phyloP scores from a whole-genome alignment of 352 stramenopile species.

The Peronospora farinosa region DNA sequence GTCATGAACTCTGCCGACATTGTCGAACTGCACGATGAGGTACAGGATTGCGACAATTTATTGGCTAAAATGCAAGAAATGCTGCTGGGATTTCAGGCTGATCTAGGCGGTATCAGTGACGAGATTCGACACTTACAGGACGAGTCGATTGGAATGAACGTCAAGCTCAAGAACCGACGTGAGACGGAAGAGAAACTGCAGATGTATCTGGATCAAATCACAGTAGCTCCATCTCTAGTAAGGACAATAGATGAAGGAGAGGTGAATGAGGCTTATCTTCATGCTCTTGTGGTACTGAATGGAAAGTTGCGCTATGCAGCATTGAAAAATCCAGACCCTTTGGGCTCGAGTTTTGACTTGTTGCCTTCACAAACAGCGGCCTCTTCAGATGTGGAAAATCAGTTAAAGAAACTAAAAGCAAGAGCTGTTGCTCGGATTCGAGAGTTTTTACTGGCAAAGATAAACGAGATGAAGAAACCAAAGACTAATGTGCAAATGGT shows the following conservation, averaged over 20 bases:
- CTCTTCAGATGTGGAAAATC: constrained; percentile 89
- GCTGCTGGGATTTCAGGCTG: constrained; percentile 96
- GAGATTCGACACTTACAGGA: constrained; percentile 97
- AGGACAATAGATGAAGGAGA: constrained; percentile 90
- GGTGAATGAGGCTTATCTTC: constrained; percentile 91
- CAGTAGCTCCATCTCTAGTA: constrained; percentile 91
- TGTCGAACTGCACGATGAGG: constrained; percentile 87
- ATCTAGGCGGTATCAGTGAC: constrained; percentile 94
- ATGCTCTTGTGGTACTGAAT: constrained; percentile 91
- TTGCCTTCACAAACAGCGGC: constrained; percentile 85
- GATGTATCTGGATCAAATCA: constrained; percentile 93
- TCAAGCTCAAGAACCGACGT: constrained; percentile 93
- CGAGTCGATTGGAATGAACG: constrained; percentile 89
- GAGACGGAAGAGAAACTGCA: constrained; percentile 91
- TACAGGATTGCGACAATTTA: constrained; percentile 95
- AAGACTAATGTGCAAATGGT: constrained; percentile 99
- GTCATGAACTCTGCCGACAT: constrained; percentile 87
- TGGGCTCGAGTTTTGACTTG: constrained; percentile 80
- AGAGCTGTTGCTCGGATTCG: constrained; percentile 72
- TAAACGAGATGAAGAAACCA: constrained; percentile 91
- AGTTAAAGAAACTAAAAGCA: constrained; percentile 86
- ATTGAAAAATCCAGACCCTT: constrained; percentile 46
- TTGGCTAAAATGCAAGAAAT: constrained; percentile 96
- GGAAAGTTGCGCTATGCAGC: constrained; percentile 88
- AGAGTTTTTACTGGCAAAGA: constrained; percentile 92